Conservation (phyloP, 495 filamentous ascomycete species). For the Aspergillus affinis region DNA sequence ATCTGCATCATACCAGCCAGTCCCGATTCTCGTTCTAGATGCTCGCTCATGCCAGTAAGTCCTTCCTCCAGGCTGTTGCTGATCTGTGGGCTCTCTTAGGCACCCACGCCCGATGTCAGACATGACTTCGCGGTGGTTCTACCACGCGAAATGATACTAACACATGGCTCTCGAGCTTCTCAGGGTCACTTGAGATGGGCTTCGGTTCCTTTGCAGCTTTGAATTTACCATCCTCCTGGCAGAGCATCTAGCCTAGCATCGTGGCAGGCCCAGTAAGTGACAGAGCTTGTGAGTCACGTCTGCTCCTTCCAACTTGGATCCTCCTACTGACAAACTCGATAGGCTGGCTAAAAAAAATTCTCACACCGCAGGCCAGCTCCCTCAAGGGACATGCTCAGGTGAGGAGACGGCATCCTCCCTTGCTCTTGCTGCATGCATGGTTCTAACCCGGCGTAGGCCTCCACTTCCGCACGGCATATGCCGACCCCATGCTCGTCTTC, state of each 20-base stretch:
- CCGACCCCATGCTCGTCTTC: neutral
- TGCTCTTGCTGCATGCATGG: neutral
- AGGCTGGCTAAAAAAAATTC: neutral
- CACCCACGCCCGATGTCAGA: neutral
- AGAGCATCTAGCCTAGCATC: neutral
- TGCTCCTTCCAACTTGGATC: neutral
- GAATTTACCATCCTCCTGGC: neutral
- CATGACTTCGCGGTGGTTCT: neutral
- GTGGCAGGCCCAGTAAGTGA: slow-evolving; percentile 8
- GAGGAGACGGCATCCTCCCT: neutral
- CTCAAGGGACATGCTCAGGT: neutral
- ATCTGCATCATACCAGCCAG: neutral
- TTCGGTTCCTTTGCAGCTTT: neutral
- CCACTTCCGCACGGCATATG: neutral
- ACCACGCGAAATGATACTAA: neutral
- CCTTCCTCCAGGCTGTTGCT: neutral
- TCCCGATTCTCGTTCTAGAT: neutral
- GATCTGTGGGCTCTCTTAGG: neutral
- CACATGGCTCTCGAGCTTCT: too few relatives aligned
- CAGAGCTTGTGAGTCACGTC: neutral
- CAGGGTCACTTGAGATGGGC: neutral
- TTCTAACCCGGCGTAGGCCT: neutral
- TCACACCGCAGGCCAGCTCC: neutral
- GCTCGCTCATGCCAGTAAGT: neutral
- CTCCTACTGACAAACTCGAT: neutral